Evolutionary conservation across 2,329 filamentous ascomycete species (phyloP), one percentile per base, ranked within the genome.

Genomic region (Ceratocystis albifundus): DNA sequence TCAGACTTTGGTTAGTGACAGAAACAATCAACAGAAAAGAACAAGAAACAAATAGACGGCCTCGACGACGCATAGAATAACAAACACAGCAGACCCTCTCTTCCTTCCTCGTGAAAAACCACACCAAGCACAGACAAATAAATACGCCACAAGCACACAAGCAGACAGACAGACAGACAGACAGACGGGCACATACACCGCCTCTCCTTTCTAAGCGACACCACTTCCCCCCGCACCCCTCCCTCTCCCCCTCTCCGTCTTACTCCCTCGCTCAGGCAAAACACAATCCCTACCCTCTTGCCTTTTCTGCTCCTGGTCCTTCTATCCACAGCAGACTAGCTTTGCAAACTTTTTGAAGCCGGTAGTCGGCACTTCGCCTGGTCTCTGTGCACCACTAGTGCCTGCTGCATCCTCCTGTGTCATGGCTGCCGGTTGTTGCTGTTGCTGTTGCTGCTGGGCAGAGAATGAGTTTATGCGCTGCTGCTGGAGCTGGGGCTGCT

Each of bases 341-440:
- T 94, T 96, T 84, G 93, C 88, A 75, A 96, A 81, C 81, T 96
- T 96, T 79, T 96, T 89, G 79, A 92, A 86, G 70, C 90, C 89
- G 68, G 87, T 88, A 59, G 86, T 88, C 75, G 48, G 46, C 25
- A n/a, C 25, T 32, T 67, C 62, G 12, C n/a, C 66, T 65, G 62
- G 55, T 63, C 66, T 64, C 62, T 65, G 62, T 10, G 45, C 25
- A 25, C 50, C 50, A 12, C 50, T 15, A 3, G 20, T 25, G 50
- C 50, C 50, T 15, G 53, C 36, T 3, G 12, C 44, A 10, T 67
- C 57, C 46, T 93, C 88, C 70, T 86, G 81, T 74, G 94, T 88
- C 71, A 82, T 79, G 57, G 80, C 80, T 70, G 82, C 80, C 70
- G 80, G 81, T 73, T 77, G 78, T 73, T 78, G 78, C 70, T 82